Evolutionary conservation across 1,139 yeast genomes (phyloP).

Genomic region (Pichia kudriavzevii): DNA sequence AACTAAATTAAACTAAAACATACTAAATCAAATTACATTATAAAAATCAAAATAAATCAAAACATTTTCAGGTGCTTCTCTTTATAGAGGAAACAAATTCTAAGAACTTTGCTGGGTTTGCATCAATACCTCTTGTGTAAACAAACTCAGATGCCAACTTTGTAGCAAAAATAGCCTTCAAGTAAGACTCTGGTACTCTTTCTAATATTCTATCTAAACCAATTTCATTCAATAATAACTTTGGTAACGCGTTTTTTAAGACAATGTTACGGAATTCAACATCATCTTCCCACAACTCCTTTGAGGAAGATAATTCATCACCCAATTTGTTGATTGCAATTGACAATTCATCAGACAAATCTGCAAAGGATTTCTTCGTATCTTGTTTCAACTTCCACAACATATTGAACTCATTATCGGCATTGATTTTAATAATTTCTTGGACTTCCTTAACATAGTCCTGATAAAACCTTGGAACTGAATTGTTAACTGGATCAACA

Average conservation of each 20-base stretch:
- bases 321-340: conserved; percentile 81
- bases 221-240: conserved; percentile 57
- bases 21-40: no score
- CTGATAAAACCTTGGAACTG: conserved; percentile 67
- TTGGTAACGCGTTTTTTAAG: conserved; percentile 72
- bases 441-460: conserved; percentile 82
- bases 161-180: conserved; percentile 86
- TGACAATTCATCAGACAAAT: conserved; percentile 78
- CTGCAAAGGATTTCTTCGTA: conserved; percentile 67
- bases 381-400: conserved; percentile 70
- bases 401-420: conserved; percentile 76
- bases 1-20: no score
- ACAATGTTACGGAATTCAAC: conserved; percentile 68
- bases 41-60: no score
- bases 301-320: conserved; percentile 78
- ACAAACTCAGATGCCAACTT: conserved; percentile 85
- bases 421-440: conserved; percentile 64
- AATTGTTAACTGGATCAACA: conserved; percentile 44
- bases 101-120: conserved; percentile 77
- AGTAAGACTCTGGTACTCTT: conserved; percentile 82
- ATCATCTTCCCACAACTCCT: conserved; percentile 83
- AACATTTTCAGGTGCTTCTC: conserved; percentile 12
- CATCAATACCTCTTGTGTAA: conserved; percentile 75
- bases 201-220: conserved; percentile 68
- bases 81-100: conserved; percentile 38